These are phyloP conservation scores for Phytophthora sp. DNA, from an alignment of 352 stramenopile genomes.

Conservation along the genomic window DNA sequence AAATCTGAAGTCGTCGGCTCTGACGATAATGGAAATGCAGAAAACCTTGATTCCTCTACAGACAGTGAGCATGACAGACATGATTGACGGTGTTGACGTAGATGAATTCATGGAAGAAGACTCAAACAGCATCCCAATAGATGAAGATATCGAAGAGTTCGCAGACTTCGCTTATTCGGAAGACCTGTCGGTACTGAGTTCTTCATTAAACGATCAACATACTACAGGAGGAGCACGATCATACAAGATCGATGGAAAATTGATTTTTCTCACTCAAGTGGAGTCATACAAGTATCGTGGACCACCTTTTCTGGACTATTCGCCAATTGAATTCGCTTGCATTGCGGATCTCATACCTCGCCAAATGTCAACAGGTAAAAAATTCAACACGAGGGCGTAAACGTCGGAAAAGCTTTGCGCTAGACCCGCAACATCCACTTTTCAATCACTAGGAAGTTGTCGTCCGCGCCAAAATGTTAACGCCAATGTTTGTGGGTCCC, in stretches of 20 bases:
- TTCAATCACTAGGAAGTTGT: background rate
- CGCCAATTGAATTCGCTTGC: background rate
- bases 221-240: background rate
- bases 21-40: too few relatives aligned
- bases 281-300: constrained; percentile 2
- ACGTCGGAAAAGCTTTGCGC: background rate
- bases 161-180: too few relatives aligned
- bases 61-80: too few relatives aligned
- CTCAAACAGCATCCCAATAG: too few relatives aligned
- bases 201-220: background rate
- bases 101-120: too few relatives aligned
- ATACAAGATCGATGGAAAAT: too few relatives aligned
- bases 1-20: too few relatives aligned
- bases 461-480: background rate
- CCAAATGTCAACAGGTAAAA: background rate
- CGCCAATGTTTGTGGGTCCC: background rate
- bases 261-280: too few relatives aligned
- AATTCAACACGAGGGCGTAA: background rate
- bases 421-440: background rate
- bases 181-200: background rate
- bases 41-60: too few relatives aligned
- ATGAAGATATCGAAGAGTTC: too few relatives aligned
- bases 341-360: constrained; percentile 5
- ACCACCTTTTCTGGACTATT: background rate
- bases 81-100: background rate